Conservation (phyloP, 2,329 filamentous ascomycete species). For the Sphaerulina musiva region DNA sequence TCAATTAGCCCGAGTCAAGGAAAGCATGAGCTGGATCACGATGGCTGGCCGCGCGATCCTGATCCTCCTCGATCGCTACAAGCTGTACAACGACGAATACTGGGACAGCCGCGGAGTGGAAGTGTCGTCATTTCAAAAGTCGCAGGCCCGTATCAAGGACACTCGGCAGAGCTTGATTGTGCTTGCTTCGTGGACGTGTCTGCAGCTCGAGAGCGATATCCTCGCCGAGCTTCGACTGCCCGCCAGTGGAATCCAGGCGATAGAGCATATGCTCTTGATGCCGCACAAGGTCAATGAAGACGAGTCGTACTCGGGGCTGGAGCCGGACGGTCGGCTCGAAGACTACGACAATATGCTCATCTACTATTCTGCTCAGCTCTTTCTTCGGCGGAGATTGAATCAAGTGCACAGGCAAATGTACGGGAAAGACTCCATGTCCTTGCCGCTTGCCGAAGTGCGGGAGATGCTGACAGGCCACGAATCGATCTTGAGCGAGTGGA, state of each 20-base stretch:
- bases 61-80: constrained; percentile 69
- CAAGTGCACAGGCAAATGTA: constrained; percentile 52
- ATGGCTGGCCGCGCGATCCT: constrained; percentile 57
- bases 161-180: constrained; percentile 39
- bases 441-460: constrained; percentile 21
- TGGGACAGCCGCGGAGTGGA: constrained; percentile 33
- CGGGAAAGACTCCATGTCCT: constrained; percentile 30
- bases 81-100: constrained; percentile 31
- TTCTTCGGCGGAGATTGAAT: constrained; percentile 53
- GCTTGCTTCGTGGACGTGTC: constrained; percentile 83
- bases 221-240: constrained; percentile 70
- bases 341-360: constrained; percentile 43
- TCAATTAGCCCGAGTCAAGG: constrained; percentile 76
- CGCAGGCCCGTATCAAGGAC: constrained; percentile 28
- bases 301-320: constrained; percentile 24
- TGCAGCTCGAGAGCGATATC: constrained; percentile 92
- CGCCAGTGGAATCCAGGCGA: constrained; percentile 53
- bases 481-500: constrained; percentile 46
- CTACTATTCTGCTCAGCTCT: constrained; percentile 57
- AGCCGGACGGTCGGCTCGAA: constrained; percentile 16
- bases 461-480: constrained; percentile 32
- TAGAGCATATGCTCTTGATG: constrained; percentile 58
- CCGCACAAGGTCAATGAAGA: constrained; percentile 51
- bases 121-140: constrained; percentile 26
- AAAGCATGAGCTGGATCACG: constrained; percentile 69